These are phyloP conservation scores for Sclerospora graminicola DNA, from an alignment of 352 stramenopile species.

Conservation along the genomic window DNA sequence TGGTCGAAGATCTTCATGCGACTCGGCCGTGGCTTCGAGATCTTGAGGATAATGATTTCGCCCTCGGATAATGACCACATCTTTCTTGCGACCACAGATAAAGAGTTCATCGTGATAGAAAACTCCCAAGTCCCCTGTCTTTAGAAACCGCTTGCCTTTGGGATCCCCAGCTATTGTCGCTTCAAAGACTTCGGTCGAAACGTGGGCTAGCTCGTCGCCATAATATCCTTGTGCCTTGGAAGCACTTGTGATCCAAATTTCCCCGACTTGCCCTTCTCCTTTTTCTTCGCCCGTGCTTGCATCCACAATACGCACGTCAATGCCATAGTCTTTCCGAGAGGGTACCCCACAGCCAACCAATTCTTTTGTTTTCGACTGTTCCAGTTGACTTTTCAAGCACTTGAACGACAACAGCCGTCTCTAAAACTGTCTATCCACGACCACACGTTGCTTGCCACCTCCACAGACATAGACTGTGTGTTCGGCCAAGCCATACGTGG, in stretches of 20 bases:
- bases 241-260: conserved; percentile 90
- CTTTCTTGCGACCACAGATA: conserved; percentile 65
- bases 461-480: conserved; percentile 76
- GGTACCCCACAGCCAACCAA: no score
- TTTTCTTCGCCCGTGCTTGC: no score
- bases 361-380: conserved; percentile 43
- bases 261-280: conserved; percentile 57
- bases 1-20: conserved; percentile 56
- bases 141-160: conserved; percentile 29
- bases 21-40: conserved; percentile 62
- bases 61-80: conserved; percentile 79
- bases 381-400: no score
- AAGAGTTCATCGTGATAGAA: conserved; percentile 57
- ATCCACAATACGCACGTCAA: no score
- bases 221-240: conserved; percentile 67
- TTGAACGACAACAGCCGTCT: no score
- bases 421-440: no score
- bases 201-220: conserved; percentile 51
- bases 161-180: conserved; percentile 37
- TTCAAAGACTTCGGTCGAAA: conserved; percentile 63
- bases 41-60: conserved; percentile 73
- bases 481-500: conserved; percentile 70
- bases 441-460: conserved; percentile 60
- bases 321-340: no score
- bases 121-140: conserved; percentile 74